These are phyloP conservation scores for Epichloe bromicola DNA, from an alignment of 2,329 filamentous ascomycete genomes.

Conservation along the genomic window DNA sequence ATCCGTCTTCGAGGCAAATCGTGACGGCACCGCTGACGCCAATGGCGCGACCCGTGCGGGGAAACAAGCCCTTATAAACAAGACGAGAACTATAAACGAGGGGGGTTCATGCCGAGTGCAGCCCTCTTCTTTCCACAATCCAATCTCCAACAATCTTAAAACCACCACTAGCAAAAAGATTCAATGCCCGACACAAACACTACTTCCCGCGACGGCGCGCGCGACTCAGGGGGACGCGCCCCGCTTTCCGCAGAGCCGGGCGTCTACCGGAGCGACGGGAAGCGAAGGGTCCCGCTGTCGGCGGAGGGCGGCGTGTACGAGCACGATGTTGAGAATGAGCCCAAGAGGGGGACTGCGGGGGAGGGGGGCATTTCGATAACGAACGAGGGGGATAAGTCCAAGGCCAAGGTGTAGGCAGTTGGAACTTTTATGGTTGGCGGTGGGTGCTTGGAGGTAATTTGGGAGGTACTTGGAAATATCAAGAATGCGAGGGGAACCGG, in stretches of 20 bases:
- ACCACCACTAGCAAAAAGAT: too few species aligned
- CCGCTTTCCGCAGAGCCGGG: conserved; percentile 3
- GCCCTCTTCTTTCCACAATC: too few species aligned
- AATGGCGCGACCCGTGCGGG: background rate
- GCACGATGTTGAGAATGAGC: conserved; percentile 2
- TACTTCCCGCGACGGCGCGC: too few species aligned
- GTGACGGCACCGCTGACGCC: background rate
- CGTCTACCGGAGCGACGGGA: background rate
- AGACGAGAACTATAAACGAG: background rate
- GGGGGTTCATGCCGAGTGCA: too few species aligned
- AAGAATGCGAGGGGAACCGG: too few species aligned
- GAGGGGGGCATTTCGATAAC: background rate
- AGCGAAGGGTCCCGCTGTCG: conserved; percentile 3
- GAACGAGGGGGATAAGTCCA: background rate
- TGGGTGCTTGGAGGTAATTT: too few species aligned
- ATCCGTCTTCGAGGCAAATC: background rate
- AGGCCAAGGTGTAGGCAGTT: background rate
- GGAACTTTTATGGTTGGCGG: background rate
- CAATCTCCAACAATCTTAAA: too few species aligned
- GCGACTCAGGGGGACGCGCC: background rate
- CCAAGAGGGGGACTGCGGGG: conserved; percentile 4
- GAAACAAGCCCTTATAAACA: too few species aligned
- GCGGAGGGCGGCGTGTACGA: conserved; percentile 3
- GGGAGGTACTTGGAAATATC: too few species aligned
- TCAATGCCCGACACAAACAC: too few species aligned